These are phyloP conservation scores for Mortierella hygrophila DNA, from an alignment of 192 early-diverging fungal genomes.

Conservation along the genomic window DNA sequence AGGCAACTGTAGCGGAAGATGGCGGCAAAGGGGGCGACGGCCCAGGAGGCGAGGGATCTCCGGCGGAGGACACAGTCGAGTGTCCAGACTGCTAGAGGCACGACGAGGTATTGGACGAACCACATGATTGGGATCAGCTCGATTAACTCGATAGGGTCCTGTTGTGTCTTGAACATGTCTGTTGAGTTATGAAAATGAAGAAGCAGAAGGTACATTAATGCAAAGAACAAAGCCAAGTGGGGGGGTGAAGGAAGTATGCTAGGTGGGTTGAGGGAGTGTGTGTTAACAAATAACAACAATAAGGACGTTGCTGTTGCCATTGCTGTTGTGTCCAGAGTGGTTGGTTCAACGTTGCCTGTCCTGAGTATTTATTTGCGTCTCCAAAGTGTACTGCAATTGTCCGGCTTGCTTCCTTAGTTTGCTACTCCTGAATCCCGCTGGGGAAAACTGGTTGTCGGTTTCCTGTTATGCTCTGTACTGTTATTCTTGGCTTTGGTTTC, in stretches of 20 bases:
- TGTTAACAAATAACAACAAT: too few species aligned
- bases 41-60: conserved; percentile 1
- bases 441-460: too few species aligned
- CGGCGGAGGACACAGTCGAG: not conserved
- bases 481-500: too few species aligned
- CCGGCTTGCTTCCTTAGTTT: too few species aligned
- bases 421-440: too few species aligned
- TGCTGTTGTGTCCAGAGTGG: too few species aligned
- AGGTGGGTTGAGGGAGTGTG: too few species aligned
- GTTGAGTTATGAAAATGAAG: not conserved
- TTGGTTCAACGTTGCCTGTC: too few species aligned
- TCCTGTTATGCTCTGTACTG: too few species aligned
- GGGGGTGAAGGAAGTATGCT: not conserved
- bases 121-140: not conserved
- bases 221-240: not conserved
- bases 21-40: not conserved
- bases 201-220: not conserved
- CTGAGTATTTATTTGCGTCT: too few species aligned
- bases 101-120: not conserved
- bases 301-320: too few species aligned
- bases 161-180: not conserved
- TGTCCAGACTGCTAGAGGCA: not conserved
- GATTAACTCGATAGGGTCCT: not conserved
- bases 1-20: not conserved
- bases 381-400: too few species aligned